Conservation (phyloP, 2,329 filamentous ascomycete species). For the Biscogniauxia marginata region DNA sequence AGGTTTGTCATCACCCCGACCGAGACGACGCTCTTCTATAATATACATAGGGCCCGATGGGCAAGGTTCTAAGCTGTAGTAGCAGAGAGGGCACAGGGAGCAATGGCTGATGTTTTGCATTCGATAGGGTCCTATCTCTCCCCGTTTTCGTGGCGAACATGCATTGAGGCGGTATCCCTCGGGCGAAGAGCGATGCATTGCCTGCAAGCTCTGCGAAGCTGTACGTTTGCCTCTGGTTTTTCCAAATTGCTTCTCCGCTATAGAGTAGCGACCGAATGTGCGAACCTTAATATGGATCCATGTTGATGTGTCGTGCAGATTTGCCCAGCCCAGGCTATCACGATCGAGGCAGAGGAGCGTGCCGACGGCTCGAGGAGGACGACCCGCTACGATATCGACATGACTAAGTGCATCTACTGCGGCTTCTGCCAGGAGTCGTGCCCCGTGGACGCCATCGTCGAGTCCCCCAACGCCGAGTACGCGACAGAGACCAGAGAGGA, state of each 20-base stretch:
- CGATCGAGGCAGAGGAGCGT: constrained; percentile 97
- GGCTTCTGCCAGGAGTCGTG: constrained; percentile 99
- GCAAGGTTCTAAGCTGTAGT: too few species aligned
- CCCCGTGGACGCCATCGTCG: constrained; percentile 87
- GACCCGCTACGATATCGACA: constrained; percentile 98
- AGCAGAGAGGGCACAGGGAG: too few species aligned
- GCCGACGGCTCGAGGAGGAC: constrained; percentile 93
- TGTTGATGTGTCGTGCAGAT: constrained; percentile 50
- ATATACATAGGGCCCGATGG: too few species aligned
- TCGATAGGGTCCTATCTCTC: constrained; percentile 83
- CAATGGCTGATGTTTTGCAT: constrained; percentile 19
- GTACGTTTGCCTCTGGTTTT: constrained; percentile 38
- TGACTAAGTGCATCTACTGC: constrained; percentile 99
- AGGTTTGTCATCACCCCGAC: constrained; percentile 48
- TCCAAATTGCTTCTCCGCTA: too few species aligned
- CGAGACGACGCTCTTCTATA: background rate
- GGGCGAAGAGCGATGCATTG: constrained; percentile 98
- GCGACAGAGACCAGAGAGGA: constrained; percentile 77
- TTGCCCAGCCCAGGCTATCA: constrained; percentile 97
- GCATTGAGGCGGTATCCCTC: constrained; percentile 94
- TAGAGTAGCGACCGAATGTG: too few species aligned
- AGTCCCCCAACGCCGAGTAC: constrained; percentile 63
- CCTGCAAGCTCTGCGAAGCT: constrained; percentile 98
- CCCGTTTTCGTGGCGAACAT: constrained; percentile 97
- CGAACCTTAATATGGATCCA: too few species aligned